Conservation (phyloP, 2,329 filamentous ascomycete genomes). For the Metarhizium brunneum region DNA sequence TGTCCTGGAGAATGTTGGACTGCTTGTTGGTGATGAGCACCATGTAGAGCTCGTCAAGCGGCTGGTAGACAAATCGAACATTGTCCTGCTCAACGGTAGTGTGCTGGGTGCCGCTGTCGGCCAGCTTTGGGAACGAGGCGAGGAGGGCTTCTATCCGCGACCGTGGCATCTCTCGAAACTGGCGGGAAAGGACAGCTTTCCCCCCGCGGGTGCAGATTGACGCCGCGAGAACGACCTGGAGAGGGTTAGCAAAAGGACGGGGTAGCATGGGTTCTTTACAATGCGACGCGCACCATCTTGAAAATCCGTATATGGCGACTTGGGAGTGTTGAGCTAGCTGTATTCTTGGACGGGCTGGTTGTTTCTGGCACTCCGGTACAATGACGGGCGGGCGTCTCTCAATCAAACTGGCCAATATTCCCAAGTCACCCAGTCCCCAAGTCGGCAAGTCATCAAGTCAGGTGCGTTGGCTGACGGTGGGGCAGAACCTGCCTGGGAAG, state of each 20-base stretch:
- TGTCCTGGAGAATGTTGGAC: conserved; percentile 98
- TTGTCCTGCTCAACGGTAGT: conserved; percentile 99
- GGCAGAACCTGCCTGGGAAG: background rate
- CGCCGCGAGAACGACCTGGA: conserved; percentile 90
- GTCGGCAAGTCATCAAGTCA: background rate
- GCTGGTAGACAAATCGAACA: conserved; percentile 98
- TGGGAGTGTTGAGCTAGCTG: background rate
- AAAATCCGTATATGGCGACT: conserved; percentile 11
- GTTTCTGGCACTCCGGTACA: background rate
- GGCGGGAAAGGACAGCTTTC: conserved; percentile 94
- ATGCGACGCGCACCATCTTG: conserved; percentile 29
- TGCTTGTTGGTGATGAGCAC: conserved; percentile 98
- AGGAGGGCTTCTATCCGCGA: conserved; percentile 94
- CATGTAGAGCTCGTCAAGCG: conserved; percentile 98
- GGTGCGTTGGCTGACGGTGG: conserved; percentile 1
- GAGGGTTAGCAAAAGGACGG: conserved; percentile 3
- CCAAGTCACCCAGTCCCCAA: background rate
- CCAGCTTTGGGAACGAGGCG: conserved; percentile 94
- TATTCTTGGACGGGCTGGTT: background rate
- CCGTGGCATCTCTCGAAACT: conserved; percentile 95
- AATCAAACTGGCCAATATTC: background rate
- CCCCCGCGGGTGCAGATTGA: conserved; percentile 98
- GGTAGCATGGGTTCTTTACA: background rate
- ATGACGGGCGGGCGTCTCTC: background rate
- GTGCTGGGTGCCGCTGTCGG: conserved; percentile 91